Evolutionary conservation across 1,139 yeast species (phyloP).

Genomic region (Kodamaea sp.): DNA sequence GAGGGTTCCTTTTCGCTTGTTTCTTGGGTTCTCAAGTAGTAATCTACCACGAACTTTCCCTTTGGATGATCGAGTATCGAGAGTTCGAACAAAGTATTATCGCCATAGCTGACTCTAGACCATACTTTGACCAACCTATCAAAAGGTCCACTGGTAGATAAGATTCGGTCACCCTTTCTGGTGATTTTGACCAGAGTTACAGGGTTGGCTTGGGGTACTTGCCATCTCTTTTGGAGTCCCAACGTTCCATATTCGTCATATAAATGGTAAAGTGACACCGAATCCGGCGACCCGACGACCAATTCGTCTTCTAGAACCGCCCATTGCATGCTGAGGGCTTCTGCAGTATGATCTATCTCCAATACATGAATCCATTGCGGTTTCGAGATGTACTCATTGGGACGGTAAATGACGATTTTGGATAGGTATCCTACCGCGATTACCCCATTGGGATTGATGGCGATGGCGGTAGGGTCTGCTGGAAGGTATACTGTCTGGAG

Average conservation of each 20-base stretch:
- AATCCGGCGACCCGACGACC: conserved; percentile 55
- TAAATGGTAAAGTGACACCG: conserved; percentile 56
- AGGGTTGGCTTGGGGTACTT: conserved; percentile 54
- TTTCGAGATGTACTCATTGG: conserved; percentile 44
- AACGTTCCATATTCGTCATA: conserved; percentile 43
- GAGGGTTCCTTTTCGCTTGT: not conserved
- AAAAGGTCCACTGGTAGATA: conserved; percentile 55
- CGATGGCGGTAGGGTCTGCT: conserved; percentile 65
- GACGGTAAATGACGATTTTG: conserved; percentile 40
- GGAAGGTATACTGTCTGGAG: conserved; percentile 79
- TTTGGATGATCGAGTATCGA: conserved; percentile 64
- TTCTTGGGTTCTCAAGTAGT: conserved; percentile 19
- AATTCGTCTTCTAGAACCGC: conserved; percentile 59
- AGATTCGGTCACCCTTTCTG: conserved; percentile 64
- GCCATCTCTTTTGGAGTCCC: conserved; percentile 51
- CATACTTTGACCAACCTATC: conserved; percentile 77
- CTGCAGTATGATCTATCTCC: conserved; percentile 23
- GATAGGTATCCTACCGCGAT: conserved; percentile 47
- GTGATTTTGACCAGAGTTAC: conserved; percentile 58
- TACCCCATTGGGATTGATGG: conserved; percentile 62
- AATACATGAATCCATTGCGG: conserved; percentile 49
- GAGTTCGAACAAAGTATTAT: conserved; percentile 69
- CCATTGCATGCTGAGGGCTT: conserved; percentile 64
- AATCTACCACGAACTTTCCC: conserved; percentile 48
- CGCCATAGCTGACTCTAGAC: conserved; percentile 75